Conservation (phyloP, 805 yeast species). For the Ogataea degrootiae region DNA sequence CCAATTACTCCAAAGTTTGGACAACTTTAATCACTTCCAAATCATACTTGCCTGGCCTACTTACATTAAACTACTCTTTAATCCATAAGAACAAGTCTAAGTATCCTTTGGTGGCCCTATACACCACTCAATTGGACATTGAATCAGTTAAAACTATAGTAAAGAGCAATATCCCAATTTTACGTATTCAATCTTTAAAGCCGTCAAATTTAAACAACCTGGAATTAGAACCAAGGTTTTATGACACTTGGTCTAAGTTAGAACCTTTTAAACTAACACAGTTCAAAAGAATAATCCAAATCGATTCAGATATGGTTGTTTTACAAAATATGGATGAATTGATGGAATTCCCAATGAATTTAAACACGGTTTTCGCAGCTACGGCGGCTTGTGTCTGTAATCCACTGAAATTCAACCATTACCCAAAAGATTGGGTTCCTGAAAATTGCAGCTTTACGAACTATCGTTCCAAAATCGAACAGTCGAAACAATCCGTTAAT, state of each 20-base stretch:
- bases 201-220: constrained; percentile 43
- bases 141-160: constrained; percentile 39
- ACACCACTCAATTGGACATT: constrained; percentile 40
- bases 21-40: constrained; percentile 51
- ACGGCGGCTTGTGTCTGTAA: constrained; percentile 61
- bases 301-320: constrained; percentile 60
- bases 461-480: constrained; percentile 22
- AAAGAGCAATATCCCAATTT: constrained; percentile 35
- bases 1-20: constrained; percentile 37
- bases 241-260: constrained; percentile 59
- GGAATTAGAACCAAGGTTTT: constrained; percentile 46
- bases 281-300: constrained; percentile 48
- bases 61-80: constrained; percentile 46
- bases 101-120: constrained; percentile 49
- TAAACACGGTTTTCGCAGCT: constrained; percentile 45
- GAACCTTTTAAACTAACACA: constrained; percentile 49
- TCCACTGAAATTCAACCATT: constrained; percentile 47
- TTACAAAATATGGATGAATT: constrained; percentile 55
- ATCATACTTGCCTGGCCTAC: constrained; percentile 46
- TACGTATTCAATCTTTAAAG: constrained; percentile 37
- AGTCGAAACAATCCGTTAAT: background rate
- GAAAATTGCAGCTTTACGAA: constrained; percentile 48
- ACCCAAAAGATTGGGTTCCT: constrained; percentile 49
- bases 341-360: constrained; percentile 39
- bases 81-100: constrained; percentile 36